A percentile compares a stretch with the other conserved stretches of the same genome.
phyloP scores from a whole-genome alignment of 2,329 filamentous ascomycete species.

The Tricladium varicosporioides region DNA sequence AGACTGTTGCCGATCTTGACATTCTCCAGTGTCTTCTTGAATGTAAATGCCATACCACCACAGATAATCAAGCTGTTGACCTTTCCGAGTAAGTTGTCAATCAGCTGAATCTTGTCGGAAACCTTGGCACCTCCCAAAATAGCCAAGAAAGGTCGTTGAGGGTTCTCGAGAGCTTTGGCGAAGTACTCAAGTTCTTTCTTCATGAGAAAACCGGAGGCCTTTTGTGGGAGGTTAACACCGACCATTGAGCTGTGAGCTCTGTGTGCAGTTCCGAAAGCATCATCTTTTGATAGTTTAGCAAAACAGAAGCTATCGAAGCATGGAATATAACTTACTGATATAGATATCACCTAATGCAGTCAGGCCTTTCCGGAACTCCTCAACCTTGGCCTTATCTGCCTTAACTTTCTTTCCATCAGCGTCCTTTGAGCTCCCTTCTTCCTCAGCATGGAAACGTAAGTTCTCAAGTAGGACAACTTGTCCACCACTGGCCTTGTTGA shows the following conservation, averaged over 20 bases:
- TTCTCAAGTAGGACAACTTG: slow-evolving; percentile 93
- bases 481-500: slow-evolving; percentile 78
- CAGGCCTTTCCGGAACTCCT: slow-evolving; percentile 90
- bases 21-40: slow-evolving; percentile 97
- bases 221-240: slow-evolving; percentile 90
- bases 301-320: not conserved
- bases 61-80: slow-evolving; percentile 96
- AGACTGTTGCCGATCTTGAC: slow-evolving; percentile 87
- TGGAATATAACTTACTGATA: slow-evolving; percentile 68
- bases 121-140: slow-evolving; percentile 98
- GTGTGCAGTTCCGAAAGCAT: slow-evolving; percentile 97
- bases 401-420: slow-evolving; percentile 95
- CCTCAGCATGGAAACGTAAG: slow-evolving; percentile 95
- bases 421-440: slow-evolving; percentile 95
- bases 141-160: slow-evolving; percentile 93
- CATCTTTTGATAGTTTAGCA: slow-evolving; percentile 56
- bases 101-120: slow-evolving; percentile 99
- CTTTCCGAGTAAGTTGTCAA: slow-evolving; percentile 98
- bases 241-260: slow-evolving; percentile 99
- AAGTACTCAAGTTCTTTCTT: slow-evolving; percentile 99
- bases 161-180: slow-evolving; percentile 89
- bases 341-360: slow-evolving; percentile 94
- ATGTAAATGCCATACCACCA: slow-evolving; percentile 98
- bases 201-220: slow-evolving; percentile 96
- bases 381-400: slow-evolving; percentile 90